Percentiles rank a stretch among this genome's conserved stretches.
Conservation (phyloP, 1,284 basidiomycete species). For the Moniliella sp. region DNA sequence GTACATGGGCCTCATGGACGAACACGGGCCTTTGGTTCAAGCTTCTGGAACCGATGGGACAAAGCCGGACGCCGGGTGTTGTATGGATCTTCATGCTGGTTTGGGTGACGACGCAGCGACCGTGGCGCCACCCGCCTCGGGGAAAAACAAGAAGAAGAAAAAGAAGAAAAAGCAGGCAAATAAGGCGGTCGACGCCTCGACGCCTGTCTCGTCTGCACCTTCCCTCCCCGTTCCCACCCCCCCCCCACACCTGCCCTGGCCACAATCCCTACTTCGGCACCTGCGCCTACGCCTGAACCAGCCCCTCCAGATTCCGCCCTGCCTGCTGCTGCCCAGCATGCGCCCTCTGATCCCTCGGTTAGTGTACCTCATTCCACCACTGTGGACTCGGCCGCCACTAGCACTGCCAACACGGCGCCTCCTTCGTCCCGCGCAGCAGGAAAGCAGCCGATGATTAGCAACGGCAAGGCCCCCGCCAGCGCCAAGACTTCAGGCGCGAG, state of each 20-base stretch:
- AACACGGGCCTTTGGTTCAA: too few relatives aligned
- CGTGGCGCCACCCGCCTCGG: background rate
- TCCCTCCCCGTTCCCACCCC: constrained; percentile 27
- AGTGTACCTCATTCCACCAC: too few relatives aligned
- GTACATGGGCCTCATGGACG: too few relatives aligned
- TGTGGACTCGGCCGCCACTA: constrained; percentile 2
- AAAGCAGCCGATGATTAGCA: constrained; percentile 48
- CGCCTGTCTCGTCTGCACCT: constrained; percentile 36
- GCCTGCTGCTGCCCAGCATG: constrained; percentile 8
- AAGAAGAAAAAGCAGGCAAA: constrained; percentile 37
- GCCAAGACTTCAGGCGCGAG: too few relatives aligned
- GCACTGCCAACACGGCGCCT: constrained; percentile 6
- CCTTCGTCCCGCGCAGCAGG: constrained; percentile 51
- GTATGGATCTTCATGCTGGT: background rate
- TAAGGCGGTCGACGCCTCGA: constrained; percentile 20
- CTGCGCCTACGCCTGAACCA: constrained; percentile 9
- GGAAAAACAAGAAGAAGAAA: constrained; percentile 38
- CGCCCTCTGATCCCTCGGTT: too few relatives aligned
- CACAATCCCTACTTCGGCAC: constrained; percentile 15
- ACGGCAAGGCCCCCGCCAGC: constrained; percentile 15
- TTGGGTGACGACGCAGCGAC: too few relatives aligned
- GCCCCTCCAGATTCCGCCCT: constrained; percentile 16
- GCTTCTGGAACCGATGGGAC: too few relatives aligned
- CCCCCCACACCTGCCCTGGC: constrained; percentile 25
- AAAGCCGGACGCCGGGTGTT: constrained; percentile 2